These are phyloP conservation scores for Trichophyton schoenleinii DNA, from an alignment of 2,329 filamentous ascomycete species.

Conservation along the genomic window DNA sequence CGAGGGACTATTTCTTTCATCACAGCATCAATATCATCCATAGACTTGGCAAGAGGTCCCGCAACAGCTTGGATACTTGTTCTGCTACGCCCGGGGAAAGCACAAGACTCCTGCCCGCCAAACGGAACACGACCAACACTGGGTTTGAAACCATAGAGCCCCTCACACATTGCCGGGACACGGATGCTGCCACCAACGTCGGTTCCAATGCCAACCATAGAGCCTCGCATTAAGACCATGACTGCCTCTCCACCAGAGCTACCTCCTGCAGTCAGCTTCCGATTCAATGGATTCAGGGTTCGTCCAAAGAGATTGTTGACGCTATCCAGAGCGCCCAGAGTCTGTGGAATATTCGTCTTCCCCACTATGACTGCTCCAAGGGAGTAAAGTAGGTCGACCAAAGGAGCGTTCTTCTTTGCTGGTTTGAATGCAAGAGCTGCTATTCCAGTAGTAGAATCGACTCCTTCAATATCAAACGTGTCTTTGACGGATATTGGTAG, in stretches of 20 bases:
- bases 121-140: constrained; percentile 38
- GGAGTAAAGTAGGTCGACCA: constrained; percentile 46
- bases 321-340: constrained; percentile 43
- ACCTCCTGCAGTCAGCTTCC: constrained; percentile 49
- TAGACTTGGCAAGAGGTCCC: constrained; percentile 30
- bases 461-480: constrained; percentile 36
- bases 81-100: constrained; percentile 37
- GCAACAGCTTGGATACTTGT: constrained; percentile 39
- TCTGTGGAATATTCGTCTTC: constrained; percentile 58
- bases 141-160: constrained; percentile 41
- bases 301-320: constrained; percentile 51
- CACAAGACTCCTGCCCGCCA: constrained; percentile 40
- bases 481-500: constrained; percentile 45
- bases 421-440: constrained; percentile 49
- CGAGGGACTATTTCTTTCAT: constrained; percentile 41
- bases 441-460: constrained; percentile 46
- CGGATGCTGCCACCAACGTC: constrained; percentile 43
- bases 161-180: constrained; percentile 40
- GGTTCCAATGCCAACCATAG: constrained; percentile 49
- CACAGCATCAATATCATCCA: constrained; percentile 34
- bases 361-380: constrained; percentile 55
- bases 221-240: constrained; percentile 46
- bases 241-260: constrained; percentile 54
- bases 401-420: constrained; percentile 41
- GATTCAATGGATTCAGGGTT: constrained; percentile 52